Evolutionary conservation across 1,284 basidiomycete species (phyloP).

Genomic region (Rhodotorula sp.): DNA sequence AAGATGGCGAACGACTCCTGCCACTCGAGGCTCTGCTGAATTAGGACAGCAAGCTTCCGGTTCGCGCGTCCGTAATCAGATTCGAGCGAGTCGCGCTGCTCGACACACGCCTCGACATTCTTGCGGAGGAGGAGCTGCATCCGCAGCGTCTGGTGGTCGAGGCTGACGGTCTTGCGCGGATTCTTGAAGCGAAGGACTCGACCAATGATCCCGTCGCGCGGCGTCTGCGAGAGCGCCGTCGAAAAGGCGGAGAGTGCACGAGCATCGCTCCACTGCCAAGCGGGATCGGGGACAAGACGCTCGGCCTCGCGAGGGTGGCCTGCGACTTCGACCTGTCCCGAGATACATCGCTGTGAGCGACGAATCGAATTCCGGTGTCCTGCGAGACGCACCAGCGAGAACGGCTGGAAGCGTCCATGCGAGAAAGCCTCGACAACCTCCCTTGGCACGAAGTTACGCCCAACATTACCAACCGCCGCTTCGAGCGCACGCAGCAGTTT

Average conservation of each 20-base stretch:
- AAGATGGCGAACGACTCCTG: slow-evolving; percentile 20
- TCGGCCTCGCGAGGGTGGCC: slow-evolving; percentile 26
- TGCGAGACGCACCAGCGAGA: slow-evolving; percentile 45
- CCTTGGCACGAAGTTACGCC: slow-evolving; percentile 47
- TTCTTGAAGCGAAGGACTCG: slow-evolving; percentile 20
- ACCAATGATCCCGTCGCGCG: slow-evolving; percentile 15
- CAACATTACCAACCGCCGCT: slow-evolving; percentile 66
- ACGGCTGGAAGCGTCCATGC: slow-evolving; percentile 61
- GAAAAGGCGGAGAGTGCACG: slow-evolving; percentile 31
- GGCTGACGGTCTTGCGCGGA: slow-evolving; percentile 28
- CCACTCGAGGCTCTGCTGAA: slow-evolving; percentile 29
- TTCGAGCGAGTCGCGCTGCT: slow-evolving; percentile 41
- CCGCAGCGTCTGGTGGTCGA: slow-evolving; percentile 34
- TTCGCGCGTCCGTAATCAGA: slow-evolving; percentile 9
- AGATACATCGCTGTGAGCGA: background rate
- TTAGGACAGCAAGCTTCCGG: slow-evolving; percentile 13
- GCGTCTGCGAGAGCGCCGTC: slow-evolving; percentile 22
- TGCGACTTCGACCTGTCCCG: slow-evolving; percentile 16
- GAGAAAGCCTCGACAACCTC: slow-evolving; percentile 97
- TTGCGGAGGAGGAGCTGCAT: slow-evolving; percentile 40
- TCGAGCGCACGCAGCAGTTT: slow-evolving; percentile 74
- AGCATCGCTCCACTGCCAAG: slow-evolving; percentile 39
- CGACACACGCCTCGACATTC: slow-evolving; percentile 39
- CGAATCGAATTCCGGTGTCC: too few relatives aligned
- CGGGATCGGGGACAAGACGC: slow-evolving; percentile 23